Conservation (phyloP, 2,329 filamentous ascomycete genomes). For the Neopestalotiopsis clavispora region DNA sequence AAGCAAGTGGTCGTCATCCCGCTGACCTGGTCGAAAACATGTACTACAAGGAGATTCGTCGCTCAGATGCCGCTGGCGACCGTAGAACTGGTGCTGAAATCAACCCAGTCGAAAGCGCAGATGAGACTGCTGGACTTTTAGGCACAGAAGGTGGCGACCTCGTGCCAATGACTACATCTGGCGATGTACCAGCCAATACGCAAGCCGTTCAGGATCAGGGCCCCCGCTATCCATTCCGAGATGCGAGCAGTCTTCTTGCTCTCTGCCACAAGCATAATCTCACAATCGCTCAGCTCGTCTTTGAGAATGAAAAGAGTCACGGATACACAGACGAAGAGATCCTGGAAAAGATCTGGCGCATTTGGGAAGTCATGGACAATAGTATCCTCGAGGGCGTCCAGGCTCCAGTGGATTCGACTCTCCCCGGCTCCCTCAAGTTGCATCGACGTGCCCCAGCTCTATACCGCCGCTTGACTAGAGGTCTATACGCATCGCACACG, state of each 20-base stretch:
- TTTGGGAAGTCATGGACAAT: slow-evolving; percentile 57
- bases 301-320: slow-evolving; percentile 57
- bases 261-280: slow-evolving; percentile 55
- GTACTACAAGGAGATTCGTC: slow-evolving; percentile 56
- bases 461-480: slow-evolving; percentile 49
- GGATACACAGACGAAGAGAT: slow-evolving; percentile 56
- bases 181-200: slow-evolving; percentile 21
- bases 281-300: slow-evolving; percentile 56
- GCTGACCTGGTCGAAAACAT: slow-evolving; percentile 56
- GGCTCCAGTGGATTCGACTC: slow-evolving; percentile 43
- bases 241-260: slow-evolving; percentile 49
- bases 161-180: slow-evolving; percentile 17
- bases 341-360: slow-evolving; percentile 49
- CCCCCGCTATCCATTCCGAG: slow-evolving; percentile 52
- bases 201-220: slow-evolving; percentile 30
- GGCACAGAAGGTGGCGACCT: slow-evolving; percentile 12
- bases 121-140: slow-evolving; percentile 24
- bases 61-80: slow-evolving; percentile 50
- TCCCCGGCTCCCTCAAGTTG: slow-evolving; percentile 54
- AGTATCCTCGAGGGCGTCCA: slow-evolving; percentile 56
- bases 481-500: slow-evolving; percentile 46
- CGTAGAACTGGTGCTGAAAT: slow-evolving; percentile 49
- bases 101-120: slow-evolving; percentile 36
- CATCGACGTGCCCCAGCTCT: slow-evolving; percentile 51
- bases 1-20: slow-evolving; percentile 39